phyloP scores from a whole-genome alignment of 371 early-diverging fungal genomes.

The Mucor circinelloides region DNA sequence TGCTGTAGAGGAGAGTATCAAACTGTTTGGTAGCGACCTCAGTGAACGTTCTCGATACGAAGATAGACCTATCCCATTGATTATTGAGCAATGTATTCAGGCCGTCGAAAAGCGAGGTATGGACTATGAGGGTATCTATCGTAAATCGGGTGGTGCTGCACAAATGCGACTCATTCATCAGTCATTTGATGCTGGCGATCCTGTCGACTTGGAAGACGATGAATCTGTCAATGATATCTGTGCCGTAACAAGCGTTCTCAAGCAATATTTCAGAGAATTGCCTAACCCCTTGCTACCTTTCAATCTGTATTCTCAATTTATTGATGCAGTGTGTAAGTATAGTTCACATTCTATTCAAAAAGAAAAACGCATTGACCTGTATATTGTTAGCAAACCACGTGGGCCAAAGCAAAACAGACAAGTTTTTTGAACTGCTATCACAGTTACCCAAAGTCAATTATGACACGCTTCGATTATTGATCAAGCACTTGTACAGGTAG shows the following conservation, averaged over 20 bases:
- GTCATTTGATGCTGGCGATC: constrained; percentile 47
- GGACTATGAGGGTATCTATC: constrained; percentile 91
- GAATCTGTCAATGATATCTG: constrained; percentile 64
- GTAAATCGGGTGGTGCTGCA: constrained; percentile 89
- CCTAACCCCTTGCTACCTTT: constrained; percentile 91
- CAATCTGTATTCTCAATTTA: constrained; percentile 76
- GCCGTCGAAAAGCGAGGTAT: constrained; percentile 82
- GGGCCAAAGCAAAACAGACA: constrained; percentile 28
- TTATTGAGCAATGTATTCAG: constrained; percentile 76
- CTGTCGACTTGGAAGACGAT: constrained; percentile 56
- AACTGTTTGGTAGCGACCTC: constrained; percentile 40
- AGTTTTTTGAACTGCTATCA: constrained; percentile 28
- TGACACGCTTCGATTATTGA: constrained; percentile 41
- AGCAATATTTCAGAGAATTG: constrained; percentile 92
- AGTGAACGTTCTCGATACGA: constrained; percentile 29
- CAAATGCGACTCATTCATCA: constrained; percentile 73
- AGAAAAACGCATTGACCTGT: not conserved
- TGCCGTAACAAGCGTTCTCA: constrained; percentile 89
- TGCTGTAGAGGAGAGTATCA: not conserved
- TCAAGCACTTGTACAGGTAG: constrained; percentile 44
- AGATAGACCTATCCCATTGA: constrained; percentile 59
- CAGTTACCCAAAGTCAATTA: constrained; percentile 51
- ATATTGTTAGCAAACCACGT: constrained; percentile 20
- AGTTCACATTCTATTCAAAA: not conserved
- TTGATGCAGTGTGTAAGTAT: constrained; percentile 64